Evolutionary conservation across 2,329 filamentous ascomycete genomes (phyloP).

Genomic region (Calonectria pseudoturangicola): DNA sequence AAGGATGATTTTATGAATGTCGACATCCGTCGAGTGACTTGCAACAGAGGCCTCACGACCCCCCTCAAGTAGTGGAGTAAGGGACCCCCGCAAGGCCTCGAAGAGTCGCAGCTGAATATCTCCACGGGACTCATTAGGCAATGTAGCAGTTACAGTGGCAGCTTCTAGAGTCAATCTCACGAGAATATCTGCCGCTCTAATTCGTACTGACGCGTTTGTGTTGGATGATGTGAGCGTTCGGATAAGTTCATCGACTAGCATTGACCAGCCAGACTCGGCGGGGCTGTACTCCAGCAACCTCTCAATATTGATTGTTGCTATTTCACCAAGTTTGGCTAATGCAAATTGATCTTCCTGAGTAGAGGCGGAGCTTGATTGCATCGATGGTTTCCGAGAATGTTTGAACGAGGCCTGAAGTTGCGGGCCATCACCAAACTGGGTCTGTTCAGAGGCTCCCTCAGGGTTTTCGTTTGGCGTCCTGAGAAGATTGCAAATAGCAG

Average conservation of each 20-base stretch:
- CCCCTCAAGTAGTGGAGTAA: slow-evolving; percentile 71
- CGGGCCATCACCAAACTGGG: slow-evolving; percentile 50
- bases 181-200: slow-evolving; percentile 79
- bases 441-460: slow-evolving; percentile 40
- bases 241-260: slow-evolving; percentile 75
- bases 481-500: slow-evolving; percentile 82
- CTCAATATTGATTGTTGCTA: slow-evolving; percentile 84
- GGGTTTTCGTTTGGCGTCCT: slow-evolving; percentile 53
- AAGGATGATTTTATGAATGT: slow-evolving; percentile 87
- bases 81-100: slow-evolving; percentile 77
- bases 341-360: slow-evolving; percentile 80
- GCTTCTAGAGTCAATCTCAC: slow-evolving; percentile 75
- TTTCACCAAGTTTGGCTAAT: slow-evolving; percentile 82
- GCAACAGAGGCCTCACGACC: slow-evolving; percentile 73
- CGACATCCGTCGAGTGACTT: slow-evolving; percentile 79
- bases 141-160: slow-evolving; percentile 72
- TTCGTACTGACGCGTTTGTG: slow-evolving; percentile 71
- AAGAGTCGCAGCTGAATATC: slow-evolving; percentile 84
- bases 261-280: slow-evolving; percentile 83
- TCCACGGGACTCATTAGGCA: slow-evolving; percentile 70
- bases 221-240: slow-evolving; percentile 67
- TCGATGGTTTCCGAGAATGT: slow-evolving; percentile 68
- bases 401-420: slow-evolving; percentile 61
- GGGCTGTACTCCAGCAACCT: slow-evolving; percentile 82
- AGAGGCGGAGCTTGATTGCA: slow-evolving; percentile 66